These are phyloP conservation scores for Fraxinus excelsior DNA, from an alignment of 257 asterid species.

Conservation along the genomic window DNA sequence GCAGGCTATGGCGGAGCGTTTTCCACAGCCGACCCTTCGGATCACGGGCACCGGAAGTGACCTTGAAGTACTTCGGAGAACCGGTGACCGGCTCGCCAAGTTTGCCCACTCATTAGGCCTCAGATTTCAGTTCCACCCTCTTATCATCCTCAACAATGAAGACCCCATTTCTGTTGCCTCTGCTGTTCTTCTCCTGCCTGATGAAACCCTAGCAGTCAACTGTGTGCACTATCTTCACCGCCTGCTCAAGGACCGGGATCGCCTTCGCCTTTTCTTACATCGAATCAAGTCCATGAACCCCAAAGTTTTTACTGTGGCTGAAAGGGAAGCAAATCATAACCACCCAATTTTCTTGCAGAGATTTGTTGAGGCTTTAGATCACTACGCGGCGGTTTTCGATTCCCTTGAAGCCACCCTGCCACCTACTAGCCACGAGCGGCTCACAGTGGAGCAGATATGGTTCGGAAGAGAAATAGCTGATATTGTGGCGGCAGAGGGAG, in stretches of 20 bases:
- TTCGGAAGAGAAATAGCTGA: constrained; percentile 81
- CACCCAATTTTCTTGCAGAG: constrained; percentile 71
- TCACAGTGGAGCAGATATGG: constrained; percentile 83
- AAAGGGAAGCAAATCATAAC: constrained; percentile 82
- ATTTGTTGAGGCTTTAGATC: constrained; percentile 80
- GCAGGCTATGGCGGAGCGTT: constrained; percentile 85
- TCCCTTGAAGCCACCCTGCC: constrained; percentile 93
- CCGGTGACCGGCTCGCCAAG: constrained; percentile 82
- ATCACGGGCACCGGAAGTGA: constrained; percentile 85
- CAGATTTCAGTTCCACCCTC: constrained; percentile 80
- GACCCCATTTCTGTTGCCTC: constrained; percentile 46
- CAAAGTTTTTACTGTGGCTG: constrained; percentile 65
- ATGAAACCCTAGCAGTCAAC: constrained; percentile 80
- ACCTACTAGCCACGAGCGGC: constrained; percentile 73
- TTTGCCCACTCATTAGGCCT: constrained; percentile 86
- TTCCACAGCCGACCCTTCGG: constrained; percentile 76
- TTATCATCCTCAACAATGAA: constrained; percentile 37
- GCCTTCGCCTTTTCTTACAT: constrained; percentile 62
- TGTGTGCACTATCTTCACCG: constrained; percentile 82
- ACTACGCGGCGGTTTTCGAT: constrained; percentile 81
- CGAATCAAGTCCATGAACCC: constrained; percentile 67
- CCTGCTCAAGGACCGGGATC: constrained; percentile 57
- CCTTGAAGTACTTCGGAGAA: constrained; percentile 62
- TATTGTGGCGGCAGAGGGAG: constrained; percentile 76
- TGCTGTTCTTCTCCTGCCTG: constrained; percentile 52